Evolutionary conservation across 352 stramenopile genomes (phyloP).

Genomic region (Globisporangium abappressorium): DNA sequence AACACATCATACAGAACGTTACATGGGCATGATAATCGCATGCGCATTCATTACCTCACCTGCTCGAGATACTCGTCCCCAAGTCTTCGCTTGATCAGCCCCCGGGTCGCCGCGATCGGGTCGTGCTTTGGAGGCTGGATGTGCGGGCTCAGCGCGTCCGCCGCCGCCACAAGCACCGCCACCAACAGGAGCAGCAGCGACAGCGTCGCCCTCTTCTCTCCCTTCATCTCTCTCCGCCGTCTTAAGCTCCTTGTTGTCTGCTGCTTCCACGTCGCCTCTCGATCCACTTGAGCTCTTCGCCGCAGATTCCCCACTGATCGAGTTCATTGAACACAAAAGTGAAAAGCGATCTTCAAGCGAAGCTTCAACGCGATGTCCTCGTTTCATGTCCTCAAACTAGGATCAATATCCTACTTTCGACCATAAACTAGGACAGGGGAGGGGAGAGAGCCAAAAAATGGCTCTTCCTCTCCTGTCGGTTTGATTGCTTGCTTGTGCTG

Average conservation of each 20-base stretch:
- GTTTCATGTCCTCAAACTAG: conserved; percentile 7
- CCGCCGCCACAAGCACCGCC: conserved; percentile 10
- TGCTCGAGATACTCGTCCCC: conserved; percentile 60
- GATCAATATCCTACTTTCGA: background rate
- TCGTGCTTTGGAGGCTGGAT: conserved; percentile 42
- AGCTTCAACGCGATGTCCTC: conserved; percentile 11
- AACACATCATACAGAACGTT: background rate
- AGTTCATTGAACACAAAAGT: background rate
- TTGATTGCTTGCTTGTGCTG: background rate
- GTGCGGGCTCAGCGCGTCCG: conserved; percentile 14
- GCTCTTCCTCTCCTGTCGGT: background rate
- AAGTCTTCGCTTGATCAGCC: conserved; percentile 57
- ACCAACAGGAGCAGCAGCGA: conserved; percentile 20
- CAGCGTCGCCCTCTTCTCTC: background rate
- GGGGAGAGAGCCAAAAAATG: conserved; percentile 1
- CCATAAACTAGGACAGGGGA: conserved; percentile 1
- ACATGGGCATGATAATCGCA: background rate
- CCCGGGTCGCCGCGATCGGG: conserved; percentile 39
- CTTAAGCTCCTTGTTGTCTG: background rate
- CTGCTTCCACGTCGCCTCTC: background rate
- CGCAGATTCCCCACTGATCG: conserved; percentile 7
- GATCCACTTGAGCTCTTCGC: conserved; percentile 6
- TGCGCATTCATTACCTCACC: conserved; percentile 18
- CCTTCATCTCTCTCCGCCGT: background rate
- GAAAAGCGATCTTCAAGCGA: conserved; percentile 16